Base-by-base conservation (phyloP, 1,139 yeast genomes). In the Trichomonascaceae sp. region DNA sequence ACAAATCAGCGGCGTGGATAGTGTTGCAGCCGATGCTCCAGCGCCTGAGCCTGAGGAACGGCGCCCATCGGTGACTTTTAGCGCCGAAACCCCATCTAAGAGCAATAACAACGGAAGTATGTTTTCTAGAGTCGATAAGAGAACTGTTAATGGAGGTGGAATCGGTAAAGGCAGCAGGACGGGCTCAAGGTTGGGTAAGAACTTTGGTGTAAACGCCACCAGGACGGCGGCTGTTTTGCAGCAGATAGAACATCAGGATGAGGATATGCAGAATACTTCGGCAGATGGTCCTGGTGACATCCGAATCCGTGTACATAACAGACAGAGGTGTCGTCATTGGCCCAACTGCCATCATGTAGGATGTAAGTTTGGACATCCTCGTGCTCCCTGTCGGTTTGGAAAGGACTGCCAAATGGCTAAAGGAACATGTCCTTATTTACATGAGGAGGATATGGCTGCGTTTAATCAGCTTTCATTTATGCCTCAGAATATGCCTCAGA, bases 401-500 rank as follows among this genome's bases (percentile, higher is more conserved):
- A 95, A 95, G 53, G 79, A 84, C 64, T 89, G 96, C 72, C 79
- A 87, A 27, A 84, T 85, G 63, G 80, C 85, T 6, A 85, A 87
- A 27, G 95, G 95, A 18, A 86, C 95, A 0, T 89, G 96, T 70
- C 84, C 82, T 60, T 87, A 74, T 64, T 74, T 89, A 62, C 96
- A 89, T 68, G 91, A 95, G 10, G 45, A 45, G n/a, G 48, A 44
- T 32, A 19, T 43, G 15, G 50, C 50, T 43, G 45, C 17, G 43
- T 15, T 43, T 36, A 17, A 39, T 9, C 39, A 47, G 50, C 50
- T 30, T 13, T 39, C 49, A n/a, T 32, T 39, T 36, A 38, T 45
- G 15, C 12, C 18, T 15, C 41, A 19, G 12, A 39, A 46, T 17
- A 50, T 38, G 38, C 43, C 18, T 15, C 41, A 19, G 12, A 39